Conservation (phyloP, 495 filamentous ascomycete species). For the Xylaria venustula region DNA sequence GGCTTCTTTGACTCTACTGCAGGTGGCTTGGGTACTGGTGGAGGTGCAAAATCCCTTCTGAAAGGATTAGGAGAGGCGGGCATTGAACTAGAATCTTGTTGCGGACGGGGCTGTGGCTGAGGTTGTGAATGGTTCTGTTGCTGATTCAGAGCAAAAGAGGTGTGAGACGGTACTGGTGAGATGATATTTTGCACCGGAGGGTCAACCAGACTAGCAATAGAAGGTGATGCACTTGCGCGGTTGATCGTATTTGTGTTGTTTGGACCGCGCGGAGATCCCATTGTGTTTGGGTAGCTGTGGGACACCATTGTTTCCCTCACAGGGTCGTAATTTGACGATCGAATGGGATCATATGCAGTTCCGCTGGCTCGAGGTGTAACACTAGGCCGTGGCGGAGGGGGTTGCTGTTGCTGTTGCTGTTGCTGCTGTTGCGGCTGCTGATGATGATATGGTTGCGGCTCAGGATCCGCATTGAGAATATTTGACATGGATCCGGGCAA, state of each 20-base stretch:
- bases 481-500: constrained; percentile 46
- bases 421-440: constrained; percentile 21
- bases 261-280: constrained; percentile 55
- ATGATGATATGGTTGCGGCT: constrained; percentile 29
- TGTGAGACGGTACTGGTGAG: constrained; percentile 45
- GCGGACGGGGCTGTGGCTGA: constrained; percentile 17
- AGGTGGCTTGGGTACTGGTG: constrained; percentile 34
- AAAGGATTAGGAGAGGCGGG: constrained; percentile 33
- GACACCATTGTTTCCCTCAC: constrained; percentile 48
- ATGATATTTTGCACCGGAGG: constrained; percentile 55
- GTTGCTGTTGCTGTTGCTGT: constrained; percentile 21
- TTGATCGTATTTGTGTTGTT: constrained; percentile 46
- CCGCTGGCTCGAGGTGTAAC: constrained; percentile 60
- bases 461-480: constrained; percentile 49
- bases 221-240: constrained; percentile 81
- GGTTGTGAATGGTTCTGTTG: constrained; percentile 18
- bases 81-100: constrained; percentile 24
- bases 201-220: constrained; percentile 87
- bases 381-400: constrained; percentile 32
- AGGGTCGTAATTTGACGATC: constrained; percentile 66
- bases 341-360: constrained; percentile 84
- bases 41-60: constrained; percentile 29
- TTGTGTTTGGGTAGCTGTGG: constrained; percentile 51
- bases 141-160: constrained; percentile 36
- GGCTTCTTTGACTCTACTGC: constrained; percentile 35